Conservation (phyloP, 1,284 basidiomycete genomes). For the Termitomyces sp. region DNA sequence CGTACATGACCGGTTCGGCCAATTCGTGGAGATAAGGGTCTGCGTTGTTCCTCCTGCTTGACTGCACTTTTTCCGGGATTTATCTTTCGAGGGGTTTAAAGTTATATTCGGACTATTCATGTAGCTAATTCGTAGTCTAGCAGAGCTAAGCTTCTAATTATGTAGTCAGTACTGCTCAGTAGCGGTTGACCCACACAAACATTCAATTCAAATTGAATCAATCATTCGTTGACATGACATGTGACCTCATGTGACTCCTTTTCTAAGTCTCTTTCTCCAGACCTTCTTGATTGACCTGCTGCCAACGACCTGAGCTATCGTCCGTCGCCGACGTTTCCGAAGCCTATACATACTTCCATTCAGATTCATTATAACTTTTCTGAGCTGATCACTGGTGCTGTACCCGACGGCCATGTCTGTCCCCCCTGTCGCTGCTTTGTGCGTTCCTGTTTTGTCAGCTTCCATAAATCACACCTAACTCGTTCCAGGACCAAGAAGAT, state of each 20-base stretch:
- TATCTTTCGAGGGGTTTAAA: background rate
- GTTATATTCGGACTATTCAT: constrained; percentile 1
- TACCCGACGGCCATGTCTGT: constrained; percentile 27
- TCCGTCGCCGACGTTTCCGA: background rate
- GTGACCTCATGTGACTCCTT: constrained; percentile 17
- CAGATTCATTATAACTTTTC: background rate
- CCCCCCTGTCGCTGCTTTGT: constrained; percentile 33
- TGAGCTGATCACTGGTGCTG: background rate
- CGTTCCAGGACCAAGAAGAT: constrained; percentile 50
- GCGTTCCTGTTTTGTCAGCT: constrained; percentile 17
- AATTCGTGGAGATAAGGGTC: background rate
- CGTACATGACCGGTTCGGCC: constrained; percentile 6
- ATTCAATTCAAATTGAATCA: too few relatives aligned
- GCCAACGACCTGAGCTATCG: background rate
- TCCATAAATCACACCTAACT: constrained; percentile 4
- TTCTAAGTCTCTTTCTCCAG: background rate
- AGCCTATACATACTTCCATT: background rate
- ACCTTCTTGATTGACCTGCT: background rate
- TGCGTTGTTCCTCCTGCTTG: background rate
- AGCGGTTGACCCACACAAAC: background rate
- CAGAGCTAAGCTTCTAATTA: too few relatives aligned
- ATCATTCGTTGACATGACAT: background rate
- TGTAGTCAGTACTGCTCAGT: too few relatives aligned
- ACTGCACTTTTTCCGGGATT: background rate
- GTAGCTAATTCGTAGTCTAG: background rate